A percentile compares a stretch with the other conserved stretches of the same genome.
Conservation (phyloP, 371 early-diverging fungal species). For the Spraguea lophii region DNA sequence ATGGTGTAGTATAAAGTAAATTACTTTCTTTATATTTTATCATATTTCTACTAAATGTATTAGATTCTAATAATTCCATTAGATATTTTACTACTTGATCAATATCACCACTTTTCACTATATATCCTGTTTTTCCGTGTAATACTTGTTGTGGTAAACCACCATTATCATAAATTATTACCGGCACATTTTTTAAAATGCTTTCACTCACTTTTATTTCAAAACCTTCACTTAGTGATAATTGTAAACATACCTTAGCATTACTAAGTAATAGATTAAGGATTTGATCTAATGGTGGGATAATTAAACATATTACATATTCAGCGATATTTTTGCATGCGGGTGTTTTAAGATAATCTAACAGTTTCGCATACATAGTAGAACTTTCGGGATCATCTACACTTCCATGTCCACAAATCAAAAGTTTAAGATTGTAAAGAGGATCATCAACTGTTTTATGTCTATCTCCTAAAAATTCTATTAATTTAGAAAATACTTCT, state of each 20-base stretch:
- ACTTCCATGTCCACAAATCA: constrained; percentile 60
- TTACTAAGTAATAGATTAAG: constrained; percentile 54
- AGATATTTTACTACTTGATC: constrained; percentile 50
- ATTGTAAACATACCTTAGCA: constrained; percentile 54
- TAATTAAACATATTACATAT: constrained; percentile 46
- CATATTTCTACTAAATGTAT: constrained; percentile 5
- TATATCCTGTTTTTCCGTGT: constrained; percentile 50
- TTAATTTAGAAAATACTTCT: constrained; percentile 52
- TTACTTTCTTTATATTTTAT: constrained; percentile 7
- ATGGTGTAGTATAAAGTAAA: constrained; percentile 23
- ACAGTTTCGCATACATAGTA: constrained; percentile 46
- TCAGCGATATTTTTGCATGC: constrained; percentile 15
- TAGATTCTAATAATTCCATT: constrained; percentile 48
- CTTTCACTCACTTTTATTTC: constrained; percentile 73
- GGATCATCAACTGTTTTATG: constrained; percentile 9
- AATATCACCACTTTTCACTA: constrained; percentile 51
- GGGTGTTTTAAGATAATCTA: constrained; percentile 48
- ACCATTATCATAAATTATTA: constrained; percentile 52
- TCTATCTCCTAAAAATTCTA: constrained; percentile 47
- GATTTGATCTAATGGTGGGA: constrained; percentile 60
- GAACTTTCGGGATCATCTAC: constrained; percentile 57
- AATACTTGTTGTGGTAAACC: constrained; percentile 63
- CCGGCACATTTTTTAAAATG: constrained; percentile 52
- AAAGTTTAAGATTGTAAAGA: constrained; percentile 51
- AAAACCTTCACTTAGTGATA: constrained; percentile 62